Base-by-base conservation (phyloP, 2,329 filamentous ascomycete genomes). In the Colletotrichum sidae region DNA sequence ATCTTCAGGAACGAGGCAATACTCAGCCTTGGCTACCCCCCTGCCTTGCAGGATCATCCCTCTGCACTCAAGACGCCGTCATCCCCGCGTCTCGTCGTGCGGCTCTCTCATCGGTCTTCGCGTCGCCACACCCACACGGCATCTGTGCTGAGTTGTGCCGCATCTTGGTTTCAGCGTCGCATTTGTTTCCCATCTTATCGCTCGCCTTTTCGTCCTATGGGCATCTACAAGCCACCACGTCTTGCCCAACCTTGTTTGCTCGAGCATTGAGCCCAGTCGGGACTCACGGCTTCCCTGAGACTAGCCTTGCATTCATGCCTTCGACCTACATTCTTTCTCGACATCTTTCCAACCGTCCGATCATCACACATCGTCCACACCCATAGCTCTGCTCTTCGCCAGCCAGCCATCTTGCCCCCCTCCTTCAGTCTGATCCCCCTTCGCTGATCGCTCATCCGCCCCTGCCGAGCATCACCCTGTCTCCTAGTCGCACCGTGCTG, bases 91-190 rank as follows among this genome's bases (percentile, higher is more conserved):
- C 35, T 46, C 58, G 56, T 47, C 35, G 39, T 53, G 59, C 59
- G 58, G 42, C 47, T 56, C 58, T 57, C 15, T 42, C 52, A 17
- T 38, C 59, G 58, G 47, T 11, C 53, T 37, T 63, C 41, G n/a
- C 51, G 11, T 57, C 39, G 63, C 63, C 59, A 66, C 57, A 65
- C 59, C 58, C 55, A 47, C 60, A 60, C 44, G 58, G 4, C 52
- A 66, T 66, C 58, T 63, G 63, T 66, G 63, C 63, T 63, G 58
- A 57, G 47, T 57, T 63, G 63, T 66, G 63, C 63, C 63, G 63
- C 63, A 66, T 46, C 52, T 66, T 66, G 58, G 63, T 66, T 66
- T 66, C 63, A 66, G 63, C 42, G 58, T 57, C 47, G 53, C 63
- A 57, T 49, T 57, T 57, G 63, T 66, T 66, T 63, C 63, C 58